Conservation (phyloP, 495 filamentous ascomycete genomes). For the Sordaria brevicollis region DNA sequence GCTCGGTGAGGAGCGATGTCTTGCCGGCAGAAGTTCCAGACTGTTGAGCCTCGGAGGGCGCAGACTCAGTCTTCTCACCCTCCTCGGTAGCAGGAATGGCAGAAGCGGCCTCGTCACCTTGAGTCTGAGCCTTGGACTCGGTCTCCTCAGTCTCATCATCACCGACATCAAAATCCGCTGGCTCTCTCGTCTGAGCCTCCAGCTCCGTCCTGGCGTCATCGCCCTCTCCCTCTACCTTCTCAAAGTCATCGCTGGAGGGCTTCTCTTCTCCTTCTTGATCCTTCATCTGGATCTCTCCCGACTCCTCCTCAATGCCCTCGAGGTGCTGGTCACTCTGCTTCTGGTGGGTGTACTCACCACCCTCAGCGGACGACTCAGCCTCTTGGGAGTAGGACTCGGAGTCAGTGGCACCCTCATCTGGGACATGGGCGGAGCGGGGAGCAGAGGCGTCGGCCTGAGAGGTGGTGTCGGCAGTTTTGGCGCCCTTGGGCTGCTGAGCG, state of each 20-base stretch:
- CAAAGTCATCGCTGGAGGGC: neutral
- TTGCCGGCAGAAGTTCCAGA: neutral
- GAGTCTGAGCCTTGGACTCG: neutral
- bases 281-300: slow-evolving; percentile 8
- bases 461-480: slow-evolving; percentile 8
- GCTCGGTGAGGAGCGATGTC: slow-evolving; percentile 12
- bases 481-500: slow-evolving; percentile 8
- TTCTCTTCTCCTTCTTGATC: slow-evolving; percentile 2
- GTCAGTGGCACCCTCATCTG: neutral
- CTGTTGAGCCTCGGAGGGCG: neutral
- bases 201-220: neutral
- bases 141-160: neutral
- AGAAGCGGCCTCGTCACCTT: neutral
- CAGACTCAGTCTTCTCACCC: neutral
- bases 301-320: slow-evolving; percentile 7
- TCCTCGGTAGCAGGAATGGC: neutral
- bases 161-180: slow-evolving; percentile 31
- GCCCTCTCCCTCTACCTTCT: neutral
- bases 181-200: slow-evolving; percentile 24
- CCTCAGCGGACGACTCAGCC: neutral
- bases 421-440: slow-evolving; percentile 1
- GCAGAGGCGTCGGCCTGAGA: slow-evolving; percentile 3
- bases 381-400: neutral
- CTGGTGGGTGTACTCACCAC: slow-evolving; percentile 15
- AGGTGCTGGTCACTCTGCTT: slow-evolving; percentile 3